Evolutionary conservation across 495 filamentous ascomycete species (phyloP).

Genomic region (Hypoxylon crocopeplum): DNA sequence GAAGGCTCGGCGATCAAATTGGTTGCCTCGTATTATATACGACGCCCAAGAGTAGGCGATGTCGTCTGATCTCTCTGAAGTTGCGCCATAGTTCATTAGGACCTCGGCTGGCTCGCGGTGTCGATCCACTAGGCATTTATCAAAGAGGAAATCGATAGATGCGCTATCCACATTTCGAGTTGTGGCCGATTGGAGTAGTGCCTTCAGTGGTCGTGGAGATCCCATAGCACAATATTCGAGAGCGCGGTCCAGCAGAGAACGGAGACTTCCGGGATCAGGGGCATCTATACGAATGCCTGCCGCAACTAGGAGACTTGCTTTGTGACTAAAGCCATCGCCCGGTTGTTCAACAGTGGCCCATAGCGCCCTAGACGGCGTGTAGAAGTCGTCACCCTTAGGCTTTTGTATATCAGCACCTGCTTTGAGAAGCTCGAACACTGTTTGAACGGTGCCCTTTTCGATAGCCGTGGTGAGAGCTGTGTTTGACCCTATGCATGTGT

Average conservation of each 20-base stretch:
- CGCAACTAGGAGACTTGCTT: constrained; percentile 8
- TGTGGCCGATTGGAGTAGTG: no score
- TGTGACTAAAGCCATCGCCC: background rate
- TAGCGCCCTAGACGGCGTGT: no score
- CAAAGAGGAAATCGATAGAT: constrained; percentile 16
- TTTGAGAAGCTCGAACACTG: constrained; percentile 8
- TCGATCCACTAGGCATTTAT: background rate
- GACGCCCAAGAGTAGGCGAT: constrained; percentile 1
- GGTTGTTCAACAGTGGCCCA: no score
- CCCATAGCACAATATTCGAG: no score
- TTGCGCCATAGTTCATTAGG: constrained; percentile 11
- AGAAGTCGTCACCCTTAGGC: no score
- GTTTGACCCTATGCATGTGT: no score
- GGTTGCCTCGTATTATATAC: no score
- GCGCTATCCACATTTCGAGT: background rate
- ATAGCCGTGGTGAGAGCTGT: constrained; percentile 15
- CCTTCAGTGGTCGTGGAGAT: no score
- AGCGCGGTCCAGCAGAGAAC: no score
- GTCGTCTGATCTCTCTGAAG: background rate
- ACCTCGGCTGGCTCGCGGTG: background rate
- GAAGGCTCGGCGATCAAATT: no score
- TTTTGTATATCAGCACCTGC: no score
- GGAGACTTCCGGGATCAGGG: no score
- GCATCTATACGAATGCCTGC: constrained; percentile 20
- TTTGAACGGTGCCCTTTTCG: background rate